phyloP scores from a whole-genome alignment of 163 green algal species.

The Prototheca cutis region DNA sequence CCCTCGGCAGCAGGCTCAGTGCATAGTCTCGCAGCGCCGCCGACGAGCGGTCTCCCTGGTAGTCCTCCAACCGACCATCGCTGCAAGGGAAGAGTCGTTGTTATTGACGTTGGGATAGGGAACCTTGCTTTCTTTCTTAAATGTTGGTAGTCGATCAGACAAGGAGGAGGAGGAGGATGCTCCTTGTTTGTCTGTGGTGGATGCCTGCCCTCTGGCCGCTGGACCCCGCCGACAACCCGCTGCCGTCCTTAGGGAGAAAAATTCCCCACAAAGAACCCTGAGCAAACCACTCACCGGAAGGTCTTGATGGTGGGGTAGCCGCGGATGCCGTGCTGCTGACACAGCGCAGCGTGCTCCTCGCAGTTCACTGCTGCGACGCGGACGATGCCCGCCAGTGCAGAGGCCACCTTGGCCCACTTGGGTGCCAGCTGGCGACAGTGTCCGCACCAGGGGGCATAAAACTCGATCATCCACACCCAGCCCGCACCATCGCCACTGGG shows the following conservation, averaged over 20 bases:
- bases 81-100: too few relatives aligned
- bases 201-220: too few relatives aligned
- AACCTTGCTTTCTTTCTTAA: too few relatives aligned
- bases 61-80: conserved; percentile 31
- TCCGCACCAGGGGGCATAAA: conserved; percentile 73
- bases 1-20: conserved; percentile 42
- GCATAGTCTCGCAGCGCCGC: conserved; percentile 53
- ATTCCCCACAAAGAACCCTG: not conserved
- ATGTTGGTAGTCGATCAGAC: too few relatives aligned
- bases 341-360: conserved; percentile 57
- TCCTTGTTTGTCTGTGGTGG: too few relatives aligned
- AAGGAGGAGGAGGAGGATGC: too few relatives aligned
- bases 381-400: conserved; percentile 59
- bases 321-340: conserved; percentile 46
- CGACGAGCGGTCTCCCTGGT: conserved; percentile 52
- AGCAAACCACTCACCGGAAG: conserved; percentile 23
- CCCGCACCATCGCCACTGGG: conserved; percentile 30
- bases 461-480: conserved; percentile 71
- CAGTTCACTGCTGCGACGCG: conserved; percentile 80
- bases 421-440: conserved; percentile 69
- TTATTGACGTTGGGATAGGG: too few relatives aligned
- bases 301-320: conserved; percentile 81
- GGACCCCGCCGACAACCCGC: too few relatives aligned
- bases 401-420: conserved; percentile 57
- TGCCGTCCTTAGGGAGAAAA: not conserved